Conservation (phyloP, 352 stramenopile species). For the Pythium chondricola region DNA sequence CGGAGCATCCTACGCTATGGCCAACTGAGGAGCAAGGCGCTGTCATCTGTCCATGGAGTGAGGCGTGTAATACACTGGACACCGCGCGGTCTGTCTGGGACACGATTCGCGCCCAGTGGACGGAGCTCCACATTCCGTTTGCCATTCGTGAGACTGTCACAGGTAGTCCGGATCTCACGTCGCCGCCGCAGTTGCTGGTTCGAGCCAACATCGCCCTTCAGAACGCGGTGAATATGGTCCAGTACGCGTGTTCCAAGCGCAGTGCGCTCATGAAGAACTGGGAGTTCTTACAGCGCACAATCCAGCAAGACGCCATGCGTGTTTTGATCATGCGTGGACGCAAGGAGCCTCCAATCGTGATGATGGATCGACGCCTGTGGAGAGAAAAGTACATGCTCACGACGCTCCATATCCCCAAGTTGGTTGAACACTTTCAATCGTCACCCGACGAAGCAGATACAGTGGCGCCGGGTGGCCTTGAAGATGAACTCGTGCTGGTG, state of each 20-base stretch:
- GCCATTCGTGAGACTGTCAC: conserved; percentile 39
- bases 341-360: conserved; percentile 30
- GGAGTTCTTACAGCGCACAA: conserved; percentile 44
- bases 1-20: conserved; percentile 40
- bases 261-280: conserved; percentile 38
- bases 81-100: conserved; percentile 43
- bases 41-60: conserved; percentile 38
- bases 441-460: background rate
- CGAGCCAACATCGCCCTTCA: conserved; percentile 54
- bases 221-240: conserved; percentile 66
- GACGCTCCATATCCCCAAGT: conserved; percentile 35
- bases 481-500: conserved; percentile 27
- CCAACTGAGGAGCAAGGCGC: conserved; percentile 3
- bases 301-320: conserved; percentile 51
- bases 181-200: conserved; percentile 33
- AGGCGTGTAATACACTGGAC: conserved; percentile 39
- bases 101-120: conserved; percentile 44
- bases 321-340: conserved; percentile 33
- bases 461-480: conserved; percentile 8
- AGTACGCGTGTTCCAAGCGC: conserved; percentile 66
- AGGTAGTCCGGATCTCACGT: conserved; percentile 34
- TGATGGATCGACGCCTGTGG: conserved; percentile 44
- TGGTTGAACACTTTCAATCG: conserved; percentile 18
- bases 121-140: conserved; percentile 53
- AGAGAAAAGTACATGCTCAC: conserved; percentile 60